phyloP scores from a whole-genome alignment of 192 early-diverging fungal genomes.

The Backusella parvicylindrica region DNA sequence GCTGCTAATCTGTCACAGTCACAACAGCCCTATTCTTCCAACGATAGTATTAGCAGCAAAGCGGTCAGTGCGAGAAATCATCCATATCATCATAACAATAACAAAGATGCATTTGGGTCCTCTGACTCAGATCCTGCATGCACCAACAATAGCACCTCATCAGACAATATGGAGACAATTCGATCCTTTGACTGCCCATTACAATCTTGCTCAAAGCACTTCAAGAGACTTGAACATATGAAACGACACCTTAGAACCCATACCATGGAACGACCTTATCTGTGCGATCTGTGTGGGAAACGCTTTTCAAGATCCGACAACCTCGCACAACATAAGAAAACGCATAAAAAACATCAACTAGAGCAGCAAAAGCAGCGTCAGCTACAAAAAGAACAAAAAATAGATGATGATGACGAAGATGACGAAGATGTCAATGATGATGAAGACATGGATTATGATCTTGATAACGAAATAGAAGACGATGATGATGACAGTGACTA shows the following conservation, averaged over 20 bases:
- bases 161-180: not conserved
- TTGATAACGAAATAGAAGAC: not conserved
- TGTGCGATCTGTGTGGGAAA: conserved; percentile 52
- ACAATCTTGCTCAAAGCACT: conserved; percentile 44
- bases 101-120: not conserved
- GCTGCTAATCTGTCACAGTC: conserved; percentile 19
- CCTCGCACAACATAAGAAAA: conserved; percentile 58
- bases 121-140: not conserved
- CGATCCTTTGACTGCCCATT: conserved; percentile 49
- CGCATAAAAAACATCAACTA: conserved; percentile 29
- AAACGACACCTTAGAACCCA: conserved; percentile 59
- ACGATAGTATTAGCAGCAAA: not conserved
- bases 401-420: not conserved
- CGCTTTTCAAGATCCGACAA: conserved; percentile 58
- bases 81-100: not conserved
- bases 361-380: not conserved
- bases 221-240: conserved; percentile 56
- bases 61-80: not conserved
- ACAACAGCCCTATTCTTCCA: not conserved
- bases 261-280: conserved; percentile 57
- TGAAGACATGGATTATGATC: not conserved
- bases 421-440: not conserved
- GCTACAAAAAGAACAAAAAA: not conserved
- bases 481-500: not conserved
- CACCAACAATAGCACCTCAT: not conserved